Evolutionary conservation across 1,284 basidiomycete genomes (phyloP), one percentile per base, ranked within the genome.

Genomic region (Somion occarium): DNA sequence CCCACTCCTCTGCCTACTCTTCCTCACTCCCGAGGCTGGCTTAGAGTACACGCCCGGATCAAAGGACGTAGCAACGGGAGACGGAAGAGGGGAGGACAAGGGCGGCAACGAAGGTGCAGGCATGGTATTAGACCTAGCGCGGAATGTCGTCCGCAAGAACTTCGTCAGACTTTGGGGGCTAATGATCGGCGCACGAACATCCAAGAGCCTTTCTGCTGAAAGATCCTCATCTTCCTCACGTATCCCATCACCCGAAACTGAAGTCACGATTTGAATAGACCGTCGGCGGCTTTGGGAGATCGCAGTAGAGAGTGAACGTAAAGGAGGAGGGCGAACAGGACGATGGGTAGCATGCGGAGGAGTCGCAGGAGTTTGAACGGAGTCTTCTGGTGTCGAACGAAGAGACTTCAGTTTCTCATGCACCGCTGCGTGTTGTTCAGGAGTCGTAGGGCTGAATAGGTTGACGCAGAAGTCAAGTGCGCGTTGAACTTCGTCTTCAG

Each of bases 401-500:
- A 34, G 30, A 34, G 30, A 34, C 15, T 15, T 7, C 30, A 70
- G 59, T 49, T 62, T 61, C 15, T 56, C 55, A 19, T 64, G 63
- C 7, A 70, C 67, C 34, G 57, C 50, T 27, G 64, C 64, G 56
- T 66, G 65, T 51, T 68, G 65, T 49, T 66, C 67, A 15, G 67
- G 67, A 3, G 66, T 66, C 2, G 69, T 67, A 11, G 72, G 72
- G 46, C 59, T 63, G 61, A 74, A 73, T 15, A 73, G 62, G 52
- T 69, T 61, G 26, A 67, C 64, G 56, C 71, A 72, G 53, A 74
- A 74, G 57, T 73, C 71, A 48, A 74, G 63, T 22, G 72, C 71
- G 38, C 60, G 62, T 57, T 88, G 81, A 1, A 90, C 73, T 62
- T 90, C 88, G 46, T 71, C 73, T 64, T 86, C 86, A 1, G 83